Percentiles rank a stretch among this genome's conserved stretches.
phyloP scores from a whole-genome alignment of 768 basidiomycete genomes.

The Leccinellum luteum region DNA sequence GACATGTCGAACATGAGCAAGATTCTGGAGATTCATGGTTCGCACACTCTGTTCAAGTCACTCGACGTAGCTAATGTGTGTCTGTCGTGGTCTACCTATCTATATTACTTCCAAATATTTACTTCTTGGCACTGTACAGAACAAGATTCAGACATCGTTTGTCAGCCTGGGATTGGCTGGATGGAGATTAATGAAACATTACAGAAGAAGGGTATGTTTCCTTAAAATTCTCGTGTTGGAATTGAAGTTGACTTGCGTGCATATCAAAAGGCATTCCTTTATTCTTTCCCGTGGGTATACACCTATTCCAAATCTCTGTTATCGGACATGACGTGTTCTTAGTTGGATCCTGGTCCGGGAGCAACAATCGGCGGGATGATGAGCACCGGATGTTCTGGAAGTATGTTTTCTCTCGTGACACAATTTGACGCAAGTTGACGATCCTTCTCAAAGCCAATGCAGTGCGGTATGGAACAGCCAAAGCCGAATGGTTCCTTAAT shows the following conservation, averaged over 20 bases:
- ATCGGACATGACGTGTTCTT: background rate
- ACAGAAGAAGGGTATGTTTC: constrained; percentile 49
- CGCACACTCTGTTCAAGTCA: constrained; percentile 7
- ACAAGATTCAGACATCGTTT: constrained; percentile 68
- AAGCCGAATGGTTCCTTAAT: constrained; percentile 89
- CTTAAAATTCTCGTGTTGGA: background rate
- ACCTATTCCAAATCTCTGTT: background rate
- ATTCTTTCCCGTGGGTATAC: constrained; percentile 70
- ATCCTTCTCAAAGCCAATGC: constrained; percentile 54
- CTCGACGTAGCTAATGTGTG: background rate
- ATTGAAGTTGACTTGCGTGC: background rate
- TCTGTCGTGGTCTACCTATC: background rate
- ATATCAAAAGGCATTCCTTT: constrained; percentile 58
- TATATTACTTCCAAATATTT: background rate
- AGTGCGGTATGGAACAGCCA: constrained; percentile 85
- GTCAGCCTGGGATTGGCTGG: constrained; percentile 73
- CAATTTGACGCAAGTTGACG: constrained; percentile 14
- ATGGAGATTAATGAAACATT: constrained; percentile 69
- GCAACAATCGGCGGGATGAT: constrained; percentile 88
- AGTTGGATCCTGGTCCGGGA: constrained; percentile 76
- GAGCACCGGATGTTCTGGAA: constrained; percentile 84
- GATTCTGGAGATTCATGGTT: constrained; percentile 73
- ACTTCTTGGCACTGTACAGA: constrained; percentile 34
- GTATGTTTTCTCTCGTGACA: constrained; percentile 36
- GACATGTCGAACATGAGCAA: constrained; percentile 79